A percentile compares a stretch with the other conserved stretches of the same genome.
Evolutionary conservation across 1,284 basidiomycete species (phyloP).

Genomic region (Sutorius eximius): DNA sequence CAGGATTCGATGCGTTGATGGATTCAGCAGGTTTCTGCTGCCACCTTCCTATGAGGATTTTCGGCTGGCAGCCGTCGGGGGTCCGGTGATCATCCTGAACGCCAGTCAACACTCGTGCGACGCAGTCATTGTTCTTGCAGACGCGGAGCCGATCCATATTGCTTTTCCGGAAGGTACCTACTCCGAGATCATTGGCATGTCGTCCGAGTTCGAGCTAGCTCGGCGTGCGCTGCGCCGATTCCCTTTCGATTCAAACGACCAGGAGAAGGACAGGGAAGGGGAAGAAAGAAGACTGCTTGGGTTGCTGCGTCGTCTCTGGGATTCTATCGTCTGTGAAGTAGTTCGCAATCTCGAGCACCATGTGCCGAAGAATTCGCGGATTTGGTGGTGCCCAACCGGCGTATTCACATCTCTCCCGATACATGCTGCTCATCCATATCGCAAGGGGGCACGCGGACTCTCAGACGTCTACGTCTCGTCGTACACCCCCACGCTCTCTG

Average conservation of each 20-base stretch:
- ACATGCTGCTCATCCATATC: background rate
- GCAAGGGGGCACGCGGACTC: background rate
- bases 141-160: background rate
- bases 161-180: background rate
- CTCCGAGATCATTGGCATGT: background rate
- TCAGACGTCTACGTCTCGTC: conserved; percentile 26
- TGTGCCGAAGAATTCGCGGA: background rate
- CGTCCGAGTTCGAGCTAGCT: background rate
- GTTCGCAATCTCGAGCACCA: background rate
- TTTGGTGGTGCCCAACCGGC: background rate
- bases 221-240: background rate
- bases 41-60: background rate
- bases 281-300: background rate
- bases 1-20: background rate
- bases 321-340: background rate
- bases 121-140: background rate
- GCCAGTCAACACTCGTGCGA: background rate
- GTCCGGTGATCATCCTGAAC: background rate
- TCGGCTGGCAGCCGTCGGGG: background rate
- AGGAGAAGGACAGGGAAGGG: background rate
- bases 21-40: background rate
- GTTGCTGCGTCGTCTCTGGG: background rate
- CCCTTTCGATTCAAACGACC: background rate
- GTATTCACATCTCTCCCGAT: background rate
- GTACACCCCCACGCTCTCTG: conserved; percentile 37